phyloP scores from a whole-genome alignment of 2,329 filamentous ascomycete species.

The Cercospora sp. region DNA sequence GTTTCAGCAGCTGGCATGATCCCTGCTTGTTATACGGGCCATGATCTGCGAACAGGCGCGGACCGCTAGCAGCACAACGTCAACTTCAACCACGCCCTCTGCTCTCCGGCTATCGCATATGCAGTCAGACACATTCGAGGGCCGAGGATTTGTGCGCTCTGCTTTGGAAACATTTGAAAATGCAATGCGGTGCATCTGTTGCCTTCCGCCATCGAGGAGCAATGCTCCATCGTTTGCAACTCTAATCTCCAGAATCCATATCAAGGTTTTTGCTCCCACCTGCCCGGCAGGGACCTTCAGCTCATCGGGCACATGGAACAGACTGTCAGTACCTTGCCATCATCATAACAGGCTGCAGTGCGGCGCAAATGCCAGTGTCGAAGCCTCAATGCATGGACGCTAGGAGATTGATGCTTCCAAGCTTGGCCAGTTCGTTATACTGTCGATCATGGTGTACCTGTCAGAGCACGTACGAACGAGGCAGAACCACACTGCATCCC shows the following conservation, averaged over 20 bases:
- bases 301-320: conserved; percentile 7
- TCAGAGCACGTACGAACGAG: neutral
- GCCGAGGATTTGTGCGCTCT: neutral
- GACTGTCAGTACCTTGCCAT: neutral
- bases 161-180: neutral
- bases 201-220: neutral
- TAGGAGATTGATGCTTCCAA: conserved; percentile 11
- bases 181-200: neutral
- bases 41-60: conserved; percentile 12
- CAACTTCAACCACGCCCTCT: neutral
- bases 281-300: neutral
- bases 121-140: neutral
- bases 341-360: neutral
- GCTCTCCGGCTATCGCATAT: neutral
- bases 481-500: neutral
- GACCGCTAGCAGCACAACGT: neutral
- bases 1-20: conserved; percentile 1
- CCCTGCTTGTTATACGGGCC: neutral
- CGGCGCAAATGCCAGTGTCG: neutral
- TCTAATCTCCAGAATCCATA: neutral
- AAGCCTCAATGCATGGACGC: neutral
- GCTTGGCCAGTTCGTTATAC: neutral
- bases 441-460: conserved; percentile 2
- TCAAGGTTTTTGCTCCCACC: neutral
- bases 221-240: neutral